These are phyloP conservation scores for Hyphopichia fennica DNA, from an alignment of 1,139 yeast genomes.

Conservation along the genomic window DNA sequence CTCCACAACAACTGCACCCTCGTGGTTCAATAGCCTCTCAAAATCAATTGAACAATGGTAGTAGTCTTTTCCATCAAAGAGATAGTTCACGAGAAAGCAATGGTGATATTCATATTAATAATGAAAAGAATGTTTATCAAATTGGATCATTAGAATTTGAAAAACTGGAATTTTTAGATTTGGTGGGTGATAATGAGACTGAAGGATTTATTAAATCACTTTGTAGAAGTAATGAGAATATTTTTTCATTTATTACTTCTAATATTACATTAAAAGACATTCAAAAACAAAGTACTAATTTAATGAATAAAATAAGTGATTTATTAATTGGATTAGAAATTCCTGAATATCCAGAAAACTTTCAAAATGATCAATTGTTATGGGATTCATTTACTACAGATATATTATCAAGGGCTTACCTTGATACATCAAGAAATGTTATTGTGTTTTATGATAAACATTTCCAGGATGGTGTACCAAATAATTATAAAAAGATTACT, in stretches of 20 bases:
- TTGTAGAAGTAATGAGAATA: constrained; percentile 43
- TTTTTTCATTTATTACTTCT: constrained; percentile 46
- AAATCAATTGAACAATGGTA: constrained; percentile 5
- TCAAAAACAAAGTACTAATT: constrained; percentile 44
- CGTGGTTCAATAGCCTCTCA: constrained; percentile 3
- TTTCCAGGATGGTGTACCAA: constrained; percentile 14
- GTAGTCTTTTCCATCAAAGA: constrained; percentile 4
- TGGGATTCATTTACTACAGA: constrained; percentile 40
- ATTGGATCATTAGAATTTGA: constrained; percentile 59
- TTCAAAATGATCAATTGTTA: constrained; percentile 22
- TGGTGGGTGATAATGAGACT: constrained; percentile 48
- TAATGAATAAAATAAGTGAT: constrained; percentile 35
- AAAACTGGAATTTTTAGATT: constrained; percentile 46
- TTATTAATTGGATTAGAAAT: constrained; percentile 35
- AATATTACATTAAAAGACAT: constrained; percentile 49
- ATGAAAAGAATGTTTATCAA: constrained; percentile 39
- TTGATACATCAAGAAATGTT: constrained; percentile 35
- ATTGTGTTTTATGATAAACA: constrained; percentile 27
- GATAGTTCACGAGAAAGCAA: constrained; percentile 12
- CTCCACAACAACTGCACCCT: constrained; percentile 1
- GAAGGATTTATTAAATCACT: constrained; percentile 54
- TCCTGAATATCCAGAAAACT: constrained; percentile 42
- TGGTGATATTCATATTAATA: constrained; percentile 16
- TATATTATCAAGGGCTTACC: constrained; percentile 28
- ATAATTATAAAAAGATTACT: constrained; percentile 21